Evolutionary conservation across 352 stramenopile genomes (phyloP).

Genomic region (Globisporangium acanthophoron): DNA sequence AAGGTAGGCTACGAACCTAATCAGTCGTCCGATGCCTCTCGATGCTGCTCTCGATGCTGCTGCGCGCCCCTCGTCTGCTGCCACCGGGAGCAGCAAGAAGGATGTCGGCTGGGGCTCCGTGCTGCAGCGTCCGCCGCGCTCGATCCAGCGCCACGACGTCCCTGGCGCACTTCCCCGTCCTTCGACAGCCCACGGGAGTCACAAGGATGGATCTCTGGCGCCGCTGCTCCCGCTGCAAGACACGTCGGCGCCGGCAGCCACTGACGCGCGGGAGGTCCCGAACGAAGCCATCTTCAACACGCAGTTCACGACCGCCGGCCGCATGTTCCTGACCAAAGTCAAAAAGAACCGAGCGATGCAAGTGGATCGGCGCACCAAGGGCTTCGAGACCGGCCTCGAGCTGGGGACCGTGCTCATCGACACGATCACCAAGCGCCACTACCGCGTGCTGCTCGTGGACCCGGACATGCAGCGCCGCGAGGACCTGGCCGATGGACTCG

Average conservation of each 20-base stretch:
- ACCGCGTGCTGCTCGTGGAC: constrained; percentile 61
- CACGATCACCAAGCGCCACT: constrained; percentile 51
- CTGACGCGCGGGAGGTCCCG: constrained; percentile 15
- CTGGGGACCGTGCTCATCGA: constrained; percentile 40
- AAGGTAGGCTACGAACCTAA: too few relatives aligned
- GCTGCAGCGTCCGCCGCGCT: constrained; percentile 4
- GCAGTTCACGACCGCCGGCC: constrained; percentile 63
- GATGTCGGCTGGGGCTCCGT: constrained; percentile 9
- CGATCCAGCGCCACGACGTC: not conserved
- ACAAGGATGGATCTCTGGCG: not conserved
- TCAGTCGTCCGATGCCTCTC: too few relatives aligned
- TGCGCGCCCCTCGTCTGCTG: not conserved
- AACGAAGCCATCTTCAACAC: constrained; percentile 81
- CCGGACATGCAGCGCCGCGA: constrained; percentile 57
- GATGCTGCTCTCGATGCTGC: too few relatives aligned
- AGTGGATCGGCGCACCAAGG: constrained; percentile 56
- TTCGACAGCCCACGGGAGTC: not conserved
- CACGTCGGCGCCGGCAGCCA: not conserved
- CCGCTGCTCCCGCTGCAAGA: not conserved
- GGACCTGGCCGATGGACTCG: constrained; percentile 53
- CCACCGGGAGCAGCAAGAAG: not conserved
- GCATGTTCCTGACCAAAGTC: constrained; percentile 61
- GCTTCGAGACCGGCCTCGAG: constrained; percentile 50
- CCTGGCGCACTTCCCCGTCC: not conserved
- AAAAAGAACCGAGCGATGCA: constrained; percentile 78